A percentile compares a stretch with the other conserved stretches of the same genome.
phyloP scores from a whole-genome alignment of 257 asterid genomes.

The Solanum pennellii region DNA sequence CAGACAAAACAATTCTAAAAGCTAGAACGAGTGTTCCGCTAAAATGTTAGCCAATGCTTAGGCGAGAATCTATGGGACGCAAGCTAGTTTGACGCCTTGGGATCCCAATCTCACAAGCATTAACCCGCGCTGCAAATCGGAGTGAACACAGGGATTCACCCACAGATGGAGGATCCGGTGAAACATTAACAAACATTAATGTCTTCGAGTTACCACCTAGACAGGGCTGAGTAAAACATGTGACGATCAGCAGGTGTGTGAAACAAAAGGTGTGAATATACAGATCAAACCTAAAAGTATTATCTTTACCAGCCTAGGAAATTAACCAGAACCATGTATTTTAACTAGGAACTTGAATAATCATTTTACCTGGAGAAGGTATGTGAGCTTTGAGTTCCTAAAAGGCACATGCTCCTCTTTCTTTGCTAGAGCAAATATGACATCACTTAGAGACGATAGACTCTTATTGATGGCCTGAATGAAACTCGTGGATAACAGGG shows the following conservation, averaged over 20 bases:
- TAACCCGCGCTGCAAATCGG: slow-evolving; percentile 90
- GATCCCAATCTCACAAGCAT: slow-evolving; percentile 88
- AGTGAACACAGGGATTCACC: slow-evolving; percentile 97
- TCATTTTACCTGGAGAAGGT: slow-evolving; percentile 87
- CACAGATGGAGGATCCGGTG: slow-evolving; percentile 72
- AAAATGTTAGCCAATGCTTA: slow-evolving; percentile 62
- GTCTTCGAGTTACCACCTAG: slow-evolving; percentile 98
- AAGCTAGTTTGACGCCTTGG: slow-evolving; percentile 87
- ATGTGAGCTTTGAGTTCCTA: slow-evolving; percentile 88
- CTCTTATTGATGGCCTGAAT: slow-evolving; percentile 89
- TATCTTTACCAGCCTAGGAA: background rate
- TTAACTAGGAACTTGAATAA: background rate
- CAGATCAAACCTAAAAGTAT: background rate
- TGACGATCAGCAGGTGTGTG: background rate
- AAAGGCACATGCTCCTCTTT: slow-evolving; percentile 92
- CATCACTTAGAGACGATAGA: slow-evolving; percentile 81
- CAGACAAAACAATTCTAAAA: slow-evolving; percentile 5
- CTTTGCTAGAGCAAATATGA: slow-evolving; percentile 88
- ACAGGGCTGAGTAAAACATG: slow-evolving; percentile 59
- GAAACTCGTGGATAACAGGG: background rate
- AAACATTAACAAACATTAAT: slow-evolving; percentile 76
- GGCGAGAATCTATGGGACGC: slow-evolving; percentile 53
- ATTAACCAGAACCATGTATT: background rate
- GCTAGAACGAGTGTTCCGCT: slow-evolving; percentile 1
- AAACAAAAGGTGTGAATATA: background rate